A percentile compares a stretch with the other conserved stretches of the same genome.
Conservation (phyloP, 1,139 yeast species). For the Lodderomyces margitis region DNA sequence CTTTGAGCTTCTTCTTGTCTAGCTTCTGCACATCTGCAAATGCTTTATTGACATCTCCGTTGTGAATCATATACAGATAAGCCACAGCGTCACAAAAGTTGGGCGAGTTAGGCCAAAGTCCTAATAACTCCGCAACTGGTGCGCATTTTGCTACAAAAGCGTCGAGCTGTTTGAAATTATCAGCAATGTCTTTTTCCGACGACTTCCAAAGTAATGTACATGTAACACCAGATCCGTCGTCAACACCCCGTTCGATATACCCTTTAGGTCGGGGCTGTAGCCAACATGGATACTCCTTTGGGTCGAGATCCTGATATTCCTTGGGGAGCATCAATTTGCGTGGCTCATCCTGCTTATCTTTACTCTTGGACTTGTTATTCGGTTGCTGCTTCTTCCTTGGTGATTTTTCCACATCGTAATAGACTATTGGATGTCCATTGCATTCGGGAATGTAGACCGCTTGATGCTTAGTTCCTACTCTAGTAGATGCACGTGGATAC, state of each 20-base stretch:
- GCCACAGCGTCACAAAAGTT: constrained; percentile 78
- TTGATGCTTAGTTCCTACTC: constrained; percentile 76
- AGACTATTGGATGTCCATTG: constrained; percentile 59
- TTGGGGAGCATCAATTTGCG: constrained; percentile 45
- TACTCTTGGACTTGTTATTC: constrained; percentile 21
- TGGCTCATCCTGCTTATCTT: constrained; percentile 27
- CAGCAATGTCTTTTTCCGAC: constrained; percentile 30
- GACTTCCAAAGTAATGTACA: constrained; percentile 68
- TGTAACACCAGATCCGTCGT: constrained; percentile 55
- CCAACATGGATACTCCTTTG: constrained; percentile 66
- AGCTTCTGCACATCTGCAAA: constrained; percentile 35
- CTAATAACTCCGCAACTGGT: constrained; percentile 53
- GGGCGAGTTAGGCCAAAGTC: constrained; percentile 54
- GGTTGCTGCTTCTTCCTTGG: constrained; percentile 15
- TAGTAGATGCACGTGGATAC: constrained; percentile 77
- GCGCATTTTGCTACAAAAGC: constrained; percentile 54
- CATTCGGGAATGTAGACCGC: constrained; percentile 65
- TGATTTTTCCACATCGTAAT: constrained; percentile 49
- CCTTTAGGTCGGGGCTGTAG: constrained; percentile 77
- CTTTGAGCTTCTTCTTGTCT: constrained; percentile 60
- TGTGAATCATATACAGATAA: constrained; percentile 48
- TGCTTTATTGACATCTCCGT: constrained; percentile 52
- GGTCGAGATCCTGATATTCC: constrained; percentile 40
- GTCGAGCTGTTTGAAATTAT: constrained; percentile 43
- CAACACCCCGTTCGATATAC: constrained; percentile 83